Evolutionary conservation across 1,284 basidiomycete genomes (phyloP), one percentile per base, ranked within the genome.

Genomic region (Fomitopsis betulina): DNA sequence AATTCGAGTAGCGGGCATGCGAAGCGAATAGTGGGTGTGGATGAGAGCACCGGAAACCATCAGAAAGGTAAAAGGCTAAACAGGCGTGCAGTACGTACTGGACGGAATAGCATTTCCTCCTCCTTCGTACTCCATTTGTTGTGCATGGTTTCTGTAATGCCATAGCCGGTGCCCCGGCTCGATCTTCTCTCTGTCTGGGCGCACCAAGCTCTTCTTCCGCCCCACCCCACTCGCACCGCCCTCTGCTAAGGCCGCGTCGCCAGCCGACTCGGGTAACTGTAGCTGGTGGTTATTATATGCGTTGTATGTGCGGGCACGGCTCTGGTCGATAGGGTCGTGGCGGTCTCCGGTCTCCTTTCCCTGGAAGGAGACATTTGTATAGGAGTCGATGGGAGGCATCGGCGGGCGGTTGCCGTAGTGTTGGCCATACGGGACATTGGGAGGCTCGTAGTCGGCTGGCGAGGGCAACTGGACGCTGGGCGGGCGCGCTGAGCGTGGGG

Each of bases 111-210:
- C 83, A 57, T 85, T 89, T 5, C 92, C 78, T 38, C 78, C 76
- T 33, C 83, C 81, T 62, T 87, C 85, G 58, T 87, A 79, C 70
- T 89, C 86, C 72, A 94, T 82, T 69, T 92, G 87, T 21, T 90
- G 89, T 15, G 93, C 93, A 74, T 93, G 94, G 63, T 84, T 89
- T 55, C 94, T 87, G 75, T 99, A 99, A 76, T 98, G 91, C 87
- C 91, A 99, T 65, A 96, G 88, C 45, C 95, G 84, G 78, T 98
- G 95, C 52, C 87, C 87, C 9, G 96, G 95, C 70, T 98, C 96
- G 68, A 98, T 94, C 79, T 96, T 93, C 79, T 98, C 96, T 62
- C 96, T 82, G 74, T 99, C 96, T 8, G 97, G 96, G 58, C 86
- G 81, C 56, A 98, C 93, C 51, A 99, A 83, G 69, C 90, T 94